Conservation (phyloP, 148 eudicot genomes). For the Chenopodium suecicum region DNA sequence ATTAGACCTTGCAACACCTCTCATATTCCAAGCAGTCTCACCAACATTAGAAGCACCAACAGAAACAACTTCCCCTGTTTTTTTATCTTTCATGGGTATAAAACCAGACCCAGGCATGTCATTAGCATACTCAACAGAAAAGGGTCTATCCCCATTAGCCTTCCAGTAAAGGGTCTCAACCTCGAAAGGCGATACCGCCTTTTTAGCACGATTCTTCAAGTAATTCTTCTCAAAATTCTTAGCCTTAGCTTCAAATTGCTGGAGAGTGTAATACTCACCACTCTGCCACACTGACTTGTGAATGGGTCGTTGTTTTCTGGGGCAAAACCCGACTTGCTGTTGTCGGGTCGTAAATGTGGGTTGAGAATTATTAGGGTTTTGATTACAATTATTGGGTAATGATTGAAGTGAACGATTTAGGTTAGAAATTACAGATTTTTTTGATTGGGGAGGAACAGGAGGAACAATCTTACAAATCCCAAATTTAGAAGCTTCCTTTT, state of each 20-base stretch:
- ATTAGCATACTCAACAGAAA: slow-evolving; percentile 91
- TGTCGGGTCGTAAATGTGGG: slow-evolving; percentile 79
- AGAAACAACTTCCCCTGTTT: slow-evolving; percentile 34
- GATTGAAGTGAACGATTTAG: slow-evolving; percentile 12
- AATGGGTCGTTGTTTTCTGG: slow-evolving; percentile 81
- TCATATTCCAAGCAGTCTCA: slow-evolving; percentile 94
- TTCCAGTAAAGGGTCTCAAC: slow-evolving; percentile 88
- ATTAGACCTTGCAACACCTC: slow-evolving; percentile 80
- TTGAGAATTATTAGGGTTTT: slow-evolving; percentile 42
- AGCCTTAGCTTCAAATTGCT: slow-evolving; percentile 72
- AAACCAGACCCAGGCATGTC: slow-evolving; percentile 98
- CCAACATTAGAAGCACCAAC: slow-evolving; percentile 51
- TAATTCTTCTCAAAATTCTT: slow-evolving; percentile 67
- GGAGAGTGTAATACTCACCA: slow-evolving; percentile 65
- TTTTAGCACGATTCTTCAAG: slow-evolving; percentile 51
- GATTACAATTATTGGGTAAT: slow-evolving; percentile 7
- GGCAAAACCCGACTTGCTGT: slow-evolving; percentile 95
- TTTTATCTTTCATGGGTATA: slow-evolving; percentile 32
- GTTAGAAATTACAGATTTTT: slow-evolving; percentile 53
- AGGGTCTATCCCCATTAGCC: slow-evolving; percentile 76
- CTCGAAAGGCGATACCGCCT: slow-evolving; percentile 47
- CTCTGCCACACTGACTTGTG: slow-evolving; percentile 95
- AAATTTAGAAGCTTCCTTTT: slow-evolving; percentile 72
- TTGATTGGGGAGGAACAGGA: slow-evolving; percentile 57
- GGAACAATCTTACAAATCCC: slow-evolving; percentile 97